Evolutionary conservation across 2,329 filamentous ascomycete genomes (phyloP).

Genomic region (Paraconiothyrium brasiliense): DNA sequence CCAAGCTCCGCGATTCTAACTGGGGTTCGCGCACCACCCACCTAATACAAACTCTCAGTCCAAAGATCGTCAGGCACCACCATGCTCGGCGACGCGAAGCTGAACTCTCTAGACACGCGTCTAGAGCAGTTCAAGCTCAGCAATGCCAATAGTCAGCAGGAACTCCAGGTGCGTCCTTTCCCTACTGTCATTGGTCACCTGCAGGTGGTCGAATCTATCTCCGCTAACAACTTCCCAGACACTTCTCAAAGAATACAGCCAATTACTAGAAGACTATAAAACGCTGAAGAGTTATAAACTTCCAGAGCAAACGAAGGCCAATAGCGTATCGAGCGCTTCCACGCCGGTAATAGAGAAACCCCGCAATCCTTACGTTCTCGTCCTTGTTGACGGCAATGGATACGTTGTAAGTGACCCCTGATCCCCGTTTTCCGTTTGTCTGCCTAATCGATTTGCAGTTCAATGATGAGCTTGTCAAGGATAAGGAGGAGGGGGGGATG

Average conservation of each 20-base stretch:
- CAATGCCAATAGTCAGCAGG: conserved; percentile 31
- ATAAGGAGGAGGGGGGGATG: conserved; percentile 64
- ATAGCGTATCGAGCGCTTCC: conserved; percentile 45
- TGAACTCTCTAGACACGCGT: conserved; percentile 39
- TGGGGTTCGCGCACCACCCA: not conserved
- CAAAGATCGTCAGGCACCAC: conserved; percentile 9
- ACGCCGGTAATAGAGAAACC: conserved; percentile 35
- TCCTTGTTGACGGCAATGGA: conserved; percentile 70
- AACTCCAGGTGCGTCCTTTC: conserved; percentile 10
- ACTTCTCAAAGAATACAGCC: conserved; percentile 53
- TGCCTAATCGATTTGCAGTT: conserved; percentile 44
- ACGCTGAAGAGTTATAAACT: conserved; percentile 61
- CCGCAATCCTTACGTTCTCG: conserved; percentile 67
- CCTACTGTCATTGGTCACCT: not conserved
- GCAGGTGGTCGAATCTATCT: not conserved
- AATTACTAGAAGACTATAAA: conserved; percentile 64
- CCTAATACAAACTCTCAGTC: not conserved
- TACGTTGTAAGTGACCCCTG: conserved; percentile 52
- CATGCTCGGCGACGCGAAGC: conserved; percentile 37
- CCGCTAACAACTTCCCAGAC: conserved; percentile 27
- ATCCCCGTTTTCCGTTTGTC: not conserved
- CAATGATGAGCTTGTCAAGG: conserved; percentile 59
- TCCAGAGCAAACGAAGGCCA: conserved; percentile 65
- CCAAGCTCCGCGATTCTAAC: conserved; percentile 1
- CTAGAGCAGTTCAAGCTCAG: conserved; percentile 39